Evolutionary conservation across 208 protist species (phyloP).

Genomic region (Zelonia costaricensis): DNA sequence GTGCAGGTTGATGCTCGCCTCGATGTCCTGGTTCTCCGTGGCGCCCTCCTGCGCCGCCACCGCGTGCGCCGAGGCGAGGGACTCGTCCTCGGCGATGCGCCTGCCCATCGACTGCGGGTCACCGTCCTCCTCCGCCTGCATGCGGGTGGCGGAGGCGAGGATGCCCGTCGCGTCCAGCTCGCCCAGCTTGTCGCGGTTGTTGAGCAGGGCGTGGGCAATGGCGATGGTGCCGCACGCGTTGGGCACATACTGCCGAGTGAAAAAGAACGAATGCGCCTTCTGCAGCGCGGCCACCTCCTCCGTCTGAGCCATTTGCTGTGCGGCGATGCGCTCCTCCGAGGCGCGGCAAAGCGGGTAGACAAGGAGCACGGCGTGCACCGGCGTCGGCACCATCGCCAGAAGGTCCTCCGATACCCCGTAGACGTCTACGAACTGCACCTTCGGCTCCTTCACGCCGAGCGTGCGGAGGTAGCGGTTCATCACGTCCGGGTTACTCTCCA

Average conservation of each 20-base stretch:
- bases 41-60: slow-evolving; percentile 60
- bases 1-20: slow-evolving; percentile 91
- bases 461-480: slow-evolving; percentile 79
- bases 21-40: slow-evolving; percentile 56
- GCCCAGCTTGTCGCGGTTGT: slow-evolving; percentile 80
- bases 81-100: slow-evolving; percentile 37
- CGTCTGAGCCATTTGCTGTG: slow-evolving; percentile 23
- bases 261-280: slow-evolving; percentile 72
- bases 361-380: slow-evolving; percentile 89
- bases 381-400: slow-evolving; percentile 89
- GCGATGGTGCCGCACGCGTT: slow-evolving; percentile 97
- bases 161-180: slow-evolving; percentile 37
- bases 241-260: slow-evolving; percentile 88
- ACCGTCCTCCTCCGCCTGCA: not conserved
- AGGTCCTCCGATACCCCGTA: slow-evolving; percentile 91
- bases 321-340: slow-evolving; percentile 30
- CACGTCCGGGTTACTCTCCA: slow-evolving; percentile 94
- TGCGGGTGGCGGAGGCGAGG: slow-evolving; percentile 18
- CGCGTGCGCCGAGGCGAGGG: slow-evolving; percentile 62
- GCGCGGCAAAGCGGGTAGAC: slow-evolving; percentile 87
- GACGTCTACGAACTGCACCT: slow-evolving; percentile 90
- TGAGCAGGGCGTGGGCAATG: slow-evolving; percentile 91
- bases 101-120: slow-evolving; percentile 25
- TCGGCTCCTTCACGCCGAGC: slow-evolving; percentile 54
- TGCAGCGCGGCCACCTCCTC: slow-evolving; percentile 46